phyloP scores from a whole-genome alignment of 495 filamentous ascomycete species.

The Neurospora tetrasperma region DNA sequence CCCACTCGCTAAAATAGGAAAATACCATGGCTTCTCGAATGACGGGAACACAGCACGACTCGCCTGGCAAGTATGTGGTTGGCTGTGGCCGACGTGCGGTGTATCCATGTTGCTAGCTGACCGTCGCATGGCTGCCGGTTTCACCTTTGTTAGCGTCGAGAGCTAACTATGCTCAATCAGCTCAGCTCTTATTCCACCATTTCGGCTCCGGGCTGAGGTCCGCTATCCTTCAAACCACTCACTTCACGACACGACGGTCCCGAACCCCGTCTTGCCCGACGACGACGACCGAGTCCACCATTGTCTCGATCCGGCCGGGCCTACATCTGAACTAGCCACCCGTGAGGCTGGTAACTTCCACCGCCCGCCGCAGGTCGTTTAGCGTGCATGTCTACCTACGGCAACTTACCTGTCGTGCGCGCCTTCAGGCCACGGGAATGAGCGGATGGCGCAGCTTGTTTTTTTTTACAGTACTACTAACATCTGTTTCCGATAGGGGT shows the following conservation, averaged over 20 bases:
- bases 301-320: not conserved
- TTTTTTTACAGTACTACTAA: no score
- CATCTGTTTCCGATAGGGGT: not conserved
- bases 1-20: not conserved
- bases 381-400: not conserved
- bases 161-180: not conserved
- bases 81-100: not conserved
- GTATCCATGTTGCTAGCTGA: not conserved
- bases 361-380: not conserved
- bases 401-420: not conserved
- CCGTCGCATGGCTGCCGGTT: not conserved
- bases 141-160: not conserved
- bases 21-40: not conserved
- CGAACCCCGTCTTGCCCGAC: not conserved
- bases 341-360: not conserved
- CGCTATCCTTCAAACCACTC: not conserved
- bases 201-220: not conserved
- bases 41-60: not conserved
- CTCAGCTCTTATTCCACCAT: not conserved
- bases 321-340: not conserved
- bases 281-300: not conserved
- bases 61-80: not conserved
- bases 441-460: not conserved
- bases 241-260: not conserved
- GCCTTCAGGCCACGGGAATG: not conserved